Base-by-base conservation (phyloP, 441 rosid species). In the Pelargonium fulgidum region DNA sequence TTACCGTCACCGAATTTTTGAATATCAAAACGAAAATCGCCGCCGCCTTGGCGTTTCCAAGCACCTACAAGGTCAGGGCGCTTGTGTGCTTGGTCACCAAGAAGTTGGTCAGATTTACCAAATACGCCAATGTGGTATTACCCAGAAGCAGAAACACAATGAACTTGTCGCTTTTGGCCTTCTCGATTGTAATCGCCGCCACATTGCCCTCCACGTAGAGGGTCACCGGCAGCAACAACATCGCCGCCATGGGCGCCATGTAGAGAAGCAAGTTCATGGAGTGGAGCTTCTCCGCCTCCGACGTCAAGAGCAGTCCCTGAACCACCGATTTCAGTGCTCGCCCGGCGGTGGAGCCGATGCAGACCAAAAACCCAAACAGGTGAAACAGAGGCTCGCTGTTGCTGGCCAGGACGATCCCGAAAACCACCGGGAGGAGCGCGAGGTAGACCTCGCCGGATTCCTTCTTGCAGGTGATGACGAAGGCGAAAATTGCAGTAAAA, bases 21-120 rank as follows among this genome's bases (percentile, higher is more conserved):
- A 93, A 93, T 68, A 91, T 89, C 82, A 93, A 67, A 52, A 93
- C 92, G n/a, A 97, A 93, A 22, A 93, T 95, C 16, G 87, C 90
- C 3, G 97, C 97, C 0, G 99, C 99, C 82, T 93, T 93, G 17
- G 96, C 99, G 73, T 93, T 93, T 26, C 99, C 99, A 12, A 91
- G 79, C 68, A 93, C 99, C 82, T 93, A 97, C 76, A 93, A 72
- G 50, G 99, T 93, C 75, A 93, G 82, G 9, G 99, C 99, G 72
- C 99, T 93, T 1, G 99, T 93, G 79, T 93, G 95, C 84, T 91
- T 93, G 16, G 97, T 93, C 76, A 93, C 99, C 84, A 93, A 77
- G 78, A 93, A 93, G 81, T 93, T 93, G 1, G 99, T 85, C 85
- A 93, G 76, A 68, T 91, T 93, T 39, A 93, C 99, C 83, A 91